phyloP scores from a whole-genome alignment of 768 basidiomycete genomes.

The Phlebiopsis gigantea region DNA sequence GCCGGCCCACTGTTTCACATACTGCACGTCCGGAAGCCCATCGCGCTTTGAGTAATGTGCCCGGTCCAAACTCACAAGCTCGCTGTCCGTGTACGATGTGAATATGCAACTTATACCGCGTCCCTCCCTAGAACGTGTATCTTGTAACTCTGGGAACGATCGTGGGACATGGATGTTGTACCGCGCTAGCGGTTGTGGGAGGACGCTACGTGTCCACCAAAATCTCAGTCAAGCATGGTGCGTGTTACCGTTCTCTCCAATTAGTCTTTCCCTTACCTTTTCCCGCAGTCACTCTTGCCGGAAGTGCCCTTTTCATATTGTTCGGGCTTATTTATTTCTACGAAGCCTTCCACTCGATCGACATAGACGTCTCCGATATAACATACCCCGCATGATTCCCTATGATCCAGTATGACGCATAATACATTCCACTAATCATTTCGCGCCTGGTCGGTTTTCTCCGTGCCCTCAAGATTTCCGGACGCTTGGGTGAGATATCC shows the following conservation, averaged over 20 bases:
- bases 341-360: conserved; percentile 34
- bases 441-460: no score
- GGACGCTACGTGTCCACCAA: conserved; percentile 90
- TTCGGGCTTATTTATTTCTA: conserved; percentile 79
- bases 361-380: conserved; percentile 21
- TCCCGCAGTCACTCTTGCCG: conserved; percentile 70
- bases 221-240: conserved; percentile 93
- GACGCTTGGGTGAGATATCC: no score
- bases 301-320: conserved; percentile 75
- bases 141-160: conserved; percentile 88
- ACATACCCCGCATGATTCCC: conserved; percentile 8
- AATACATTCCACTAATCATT: not conserved
- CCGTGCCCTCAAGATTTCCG: no score
- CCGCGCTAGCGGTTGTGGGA: conserved; percentile 85
- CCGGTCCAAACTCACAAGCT: no score
- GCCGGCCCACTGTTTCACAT: no score
- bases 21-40: no score
- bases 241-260: conserved; percentile 23
- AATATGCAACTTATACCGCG: conserved; percentile 14
- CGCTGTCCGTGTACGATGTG: not conserved
- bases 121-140: conserved; percentile 70
- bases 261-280: not conserved
- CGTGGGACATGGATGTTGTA: conserved; percentile 83
- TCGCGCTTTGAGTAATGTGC: not conserved
- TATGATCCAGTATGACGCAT: not conserved